Conservation (phyloP, 1,284 basidiomycete species). For the Gastroboletus turbinatus region DNA sequence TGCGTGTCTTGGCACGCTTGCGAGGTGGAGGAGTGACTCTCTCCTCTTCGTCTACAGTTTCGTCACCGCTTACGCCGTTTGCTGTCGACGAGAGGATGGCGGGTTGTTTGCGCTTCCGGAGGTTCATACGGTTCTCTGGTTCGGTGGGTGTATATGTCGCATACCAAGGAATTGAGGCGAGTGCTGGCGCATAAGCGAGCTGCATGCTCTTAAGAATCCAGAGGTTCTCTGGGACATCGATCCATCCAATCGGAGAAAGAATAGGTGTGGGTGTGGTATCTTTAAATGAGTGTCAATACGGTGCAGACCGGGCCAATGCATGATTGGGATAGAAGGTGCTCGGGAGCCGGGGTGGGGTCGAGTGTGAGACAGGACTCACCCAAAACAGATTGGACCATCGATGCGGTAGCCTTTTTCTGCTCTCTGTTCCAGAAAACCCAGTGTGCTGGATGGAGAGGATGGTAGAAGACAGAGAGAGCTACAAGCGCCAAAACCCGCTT, state of each 20-base stretch:
- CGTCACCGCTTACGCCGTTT: constrained; percentile 25
- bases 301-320: neutral
- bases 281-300: constrained; percentile 14
- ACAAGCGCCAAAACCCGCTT: constrained; percentile 32
- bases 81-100: constrained; percentile 20
- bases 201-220: constrained; percentile 36
- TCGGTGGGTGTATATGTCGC: constrained; percentile 31
- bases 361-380: constrained; percentile 18
- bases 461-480: constrained; percentile 35
- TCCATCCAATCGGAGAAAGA: constrained; percentile 37
- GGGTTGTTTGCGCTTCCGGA: constrained; percentile 31
- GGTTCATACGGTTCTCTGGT: constrained; percentile 34
- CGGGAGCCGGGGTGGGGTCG: neutral
- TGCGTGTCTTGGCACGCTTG: constrained; percentile 32
- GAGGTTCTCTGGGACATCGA: constrained; percentile 33
- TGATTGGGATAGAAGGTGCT: constrained; percentile 8
- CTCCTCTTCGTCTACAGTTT: constrained; percentile 34
- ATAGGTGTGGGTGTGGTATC: constrained; percentile 33
- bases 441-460: constrained; percentile 34
- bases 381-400: constrained; percentile 28
- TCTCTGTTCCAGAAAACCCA: constrained; percentile 35
- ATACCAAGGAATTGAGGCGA: constrained; percentile 29
- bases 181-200: constrained; percentile 27
- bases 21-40: constrained; percentile 29
- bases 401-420: constrained; percentile 30